phyloP scores from a whole-genome alignment of 805 yeast genomes.

The Lachancea thermotolerans region DNA sequence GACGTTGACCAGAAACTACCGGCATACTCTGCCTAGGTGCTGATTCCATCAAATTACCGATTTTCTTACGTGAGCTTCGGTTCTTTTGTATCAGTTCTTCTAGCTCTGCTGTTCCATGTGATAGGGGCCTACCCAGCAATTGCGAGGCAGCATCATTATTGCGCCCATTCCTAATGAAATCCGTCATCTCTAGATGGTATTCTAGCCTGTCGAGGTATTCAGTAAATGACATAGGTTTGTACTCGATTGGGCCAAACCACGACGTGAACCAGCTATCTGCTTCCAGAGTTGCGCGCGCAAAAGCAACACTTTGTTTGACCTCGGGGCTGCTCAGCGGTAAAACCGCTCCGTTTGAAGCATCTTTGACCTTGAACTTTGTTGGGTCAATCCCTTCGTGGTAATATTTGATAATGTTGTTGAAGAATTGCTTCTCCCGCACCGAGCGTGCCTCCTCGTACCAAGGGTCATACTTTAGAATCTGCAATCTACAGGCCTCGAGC shows the following conservation, averaged over 20 bases:
- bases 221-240: slow-evolving; percentile 42
- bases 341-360: slow-evolving; percentile 25
- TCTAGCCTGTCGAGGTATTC: slow-evolving; percentile 34
- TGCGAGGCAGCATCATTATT: slow-evolving; percentile 16
- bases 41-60: slow-evolving; percentile 11
- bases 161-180: slow-evolving; percentile 19
- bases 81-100: slow-evolving; percentile 14
- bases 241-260: slow-evolving; percentile 65
- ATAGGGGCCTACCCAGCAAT: slow-evolving; percentile 12
- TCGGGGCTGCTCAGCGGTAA: slow-evolving; percentile 28
- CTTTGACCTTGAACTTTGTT: slow-evolving; percentile 29
- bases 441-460: slow-evolving; percentile 62
- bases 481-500: slow-evolving; percentile 48
- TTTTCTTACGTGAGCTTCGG: slow-evolving; percentile 12
- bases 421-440: slow-evolving; percentile 40
- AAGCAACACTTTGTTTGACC: slow-evolving; percentile 33
- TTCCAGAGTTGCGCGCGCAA: slow-evolving; percentile 37
- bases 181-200: slow-evolving; percentile 26
- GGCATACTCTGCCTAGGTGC: slow-evolving; percentile 14
- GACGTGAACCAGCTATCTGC: slow-evolving; percentile 42
- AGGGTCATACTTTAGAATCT: slow-evolving; percentile 47
- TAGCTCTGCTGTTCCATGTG: slow-evolving; percentile 15
- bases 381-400: slow-evolving; percentile 34
- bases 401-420: slow-evolving; percentile 29
- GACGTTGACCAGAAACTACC: slow-evolving; percentile 3